phyloP scores from a whole-genome alignment of 345 rosid species.

The Psidium friedrichsthalianum region DNA sequence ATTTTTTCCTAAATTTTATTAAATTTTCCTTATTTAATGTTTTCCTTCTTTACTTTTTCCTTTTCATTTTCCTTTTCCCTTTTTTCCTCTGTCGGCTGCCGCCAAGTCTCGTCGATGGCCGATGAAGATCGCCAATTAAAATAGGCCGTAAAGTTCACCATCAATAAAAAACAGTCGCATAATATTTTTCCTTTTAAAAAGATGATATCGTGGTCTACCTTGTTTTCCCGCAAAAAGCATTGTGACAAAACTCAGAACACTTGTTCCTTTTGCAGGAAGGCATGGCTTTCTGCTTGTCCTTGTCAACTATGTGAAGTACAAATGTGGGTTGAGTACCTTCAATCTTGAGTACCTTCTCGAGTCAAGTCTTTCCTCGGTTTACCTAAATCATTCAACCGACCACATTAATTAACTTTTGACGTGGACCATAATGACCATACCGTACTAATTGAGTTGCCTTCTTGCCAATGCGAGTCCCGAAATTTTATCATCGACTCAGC shows the following conservation, averaged over 20 bases:
- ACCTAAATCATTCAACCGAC: not conserved
- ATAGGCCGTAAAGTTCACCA: too few relatives aligned
- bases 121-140: too few relatives aligned
- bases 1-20: too few relatives aligned
- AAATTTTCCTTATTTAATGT: too few relatives aligned
- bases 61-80: too few relatives aligned
- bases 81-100: too few relatives aligned
- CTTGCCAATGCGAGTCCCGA: not conserved
- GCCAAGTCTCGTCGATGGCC: too few relatives aligned
- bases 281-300: not conserved
- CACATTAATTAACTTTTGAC: not conserved
- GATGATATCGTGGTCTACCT: not conserved
- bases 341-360: not conserved
- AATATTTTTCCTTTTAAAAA: not conserved
- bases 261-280: not conserved
- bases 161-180: too few relatives aligned
- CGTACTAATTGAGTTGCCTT: not conserved
- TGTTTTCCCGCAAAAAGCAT: not conserved
- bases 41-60: too few relatives aligned
- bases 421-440: not conserved
- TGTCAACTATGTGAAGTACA: not conserved
- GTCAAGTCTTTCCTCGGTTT: not conserved
- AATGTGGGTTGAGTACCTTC: not conserved
- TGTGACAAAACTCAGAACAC: not conserved
- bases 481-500: not conserved